phyloP scores from a whole-genome alignment of 2,329 filamentous ascomycete species.

The Cladophialophora carrionii region DNA sequence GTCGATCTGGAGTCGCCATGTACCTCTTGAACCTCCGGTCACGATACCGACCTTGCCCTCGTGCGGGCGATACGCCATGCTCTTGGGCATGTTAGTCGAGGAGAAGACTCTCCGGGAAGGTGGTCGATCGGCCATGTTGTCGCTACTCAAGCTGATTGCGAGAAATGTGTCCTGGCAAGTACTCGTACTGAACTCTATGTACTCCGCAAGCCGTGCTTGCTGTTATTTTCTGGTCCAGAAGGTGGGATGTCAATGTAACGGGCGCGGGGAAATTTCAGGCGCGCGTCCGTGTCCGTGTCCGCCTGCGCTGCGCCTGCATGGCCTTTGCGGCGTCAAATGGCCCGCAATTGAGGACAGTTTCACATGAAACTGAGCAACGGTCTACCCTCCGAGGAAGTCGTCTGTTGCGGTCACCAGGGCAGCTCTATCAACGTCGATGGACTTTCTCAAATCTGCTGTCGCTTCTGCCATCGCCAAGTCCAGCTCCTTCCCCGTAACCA shows the following conservation, averaged over 20 bases:
- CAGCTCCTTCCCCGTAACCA: conserved; percentile 86
- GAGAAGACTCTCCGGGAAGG: conserved; percentile 27
- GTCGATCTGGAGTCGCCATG: conserved; percentile 1
- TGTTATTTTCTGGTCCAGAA: neutral
- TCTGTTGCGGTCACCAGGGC: neutral
- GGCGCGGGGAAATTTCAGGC: conserved; percentile 28
- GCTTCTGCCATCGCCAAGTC: conserved; percentile 96
- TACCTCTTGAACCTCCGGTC: conserved; percentile 78
- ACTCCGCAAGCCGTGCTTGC: neutral
- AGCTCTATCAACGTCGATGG: conserved; percentile 62
- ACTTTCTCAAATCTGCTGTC: conserved; percentile 96
- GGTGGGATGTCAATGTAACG: conserved; percentile 7
- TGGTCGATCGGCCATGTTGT: conserved; percentile 24
- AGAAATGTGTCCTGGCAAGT: neutral
- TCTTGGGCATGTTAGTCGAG: conserved; percentile 32
- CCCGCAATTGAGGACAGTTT: conserved; percentile 21
- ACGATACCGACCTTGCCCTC: conserved; percentile 78
- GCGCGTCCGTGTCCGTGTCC: conserved; percentile 7
- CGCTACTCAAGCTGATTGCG: neutral
- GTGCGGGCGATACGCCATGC: conserved; percentile 47
- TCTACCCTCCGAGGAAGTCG: neutral
- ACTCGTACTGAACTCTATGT: conserved; percentile 2
- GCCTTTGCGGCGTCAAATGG: conserved; percentile 16
- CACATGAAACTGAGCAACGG: neutral
- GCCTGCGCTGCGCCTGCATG: neutral